A percentile compares a stretch with the other conserved stretches of the same genome.
Evolutionary conservation across 306 rosid genomes (phyloP).

Genomic region (Cercis canadensis): DNA sequence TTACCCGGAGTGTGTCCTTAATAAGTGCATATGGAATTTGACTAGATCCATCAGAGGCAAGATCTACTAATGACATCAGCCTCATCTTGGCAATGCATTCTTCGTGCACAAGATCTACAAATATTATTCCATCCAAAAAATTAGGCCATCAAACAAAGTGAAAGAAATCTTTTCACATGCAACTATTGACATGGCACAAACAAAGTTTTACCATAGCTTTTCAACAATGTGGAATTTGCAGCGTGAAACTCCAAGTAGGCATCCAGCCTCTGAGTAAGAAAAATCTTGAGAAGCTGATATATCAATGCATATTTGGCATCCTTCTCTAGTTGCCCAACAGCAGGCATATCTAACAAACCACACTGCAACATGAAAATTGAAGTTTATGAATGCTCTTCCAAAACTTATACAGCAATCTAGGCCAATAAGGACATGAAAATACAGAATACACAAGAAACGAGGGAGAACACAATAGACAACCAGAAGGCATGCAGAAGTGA

Average conservation of each 20-base stretch:
- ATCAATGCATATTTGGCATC: conserved; percentile 75
- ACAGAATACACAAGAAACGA: too few species aligned
- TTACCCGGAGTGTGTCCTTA: conserved; percentile 75
- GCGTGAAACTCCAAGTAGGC: conserved; percentile 78
- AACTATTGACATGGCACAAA: background rate
- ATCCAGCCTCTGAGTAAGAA: conserved; percentile 84
- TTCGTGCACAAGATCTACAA: conserved; percentile 83
- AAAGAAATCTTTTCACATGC: conserved; percentile 11
- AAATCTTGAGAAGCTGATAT: conserved; percentile 86
- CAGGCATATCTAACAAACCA: conserved; percentile 81
- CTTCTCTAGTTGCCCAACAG: conserved; percentile 87
- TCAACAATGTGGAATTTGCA: conserved; percentile 74
- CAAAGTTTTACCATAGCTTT: conserved; percentile 65
- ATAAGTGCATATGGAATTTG: conserved; percentile 76
- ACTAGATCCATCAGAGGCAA: conserved; percentile 71
- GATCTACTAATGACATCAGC: conserved; percentile 85
- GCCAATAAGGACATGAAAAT: too few species aligned
- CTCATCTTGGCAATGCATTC: conserved; percentile 87
- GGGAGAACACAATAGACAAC: too few species aligned
- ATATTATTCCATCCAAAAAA: conserved; percentile 14
- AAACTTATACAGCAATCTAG: too few species aligned
- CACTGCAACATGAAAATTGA: conserved; percentile 63
- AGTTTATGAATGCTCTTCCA: conserved; percentile 22
- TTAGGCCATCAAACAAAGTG: background rate
- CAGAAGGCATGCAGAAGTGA: too few species aligned